These are phyloP conservation scores for Apophysomyces sp. DNA, from an alignment of 371 early-diverging fungal species.

Conservation along the genomic window DNA sequence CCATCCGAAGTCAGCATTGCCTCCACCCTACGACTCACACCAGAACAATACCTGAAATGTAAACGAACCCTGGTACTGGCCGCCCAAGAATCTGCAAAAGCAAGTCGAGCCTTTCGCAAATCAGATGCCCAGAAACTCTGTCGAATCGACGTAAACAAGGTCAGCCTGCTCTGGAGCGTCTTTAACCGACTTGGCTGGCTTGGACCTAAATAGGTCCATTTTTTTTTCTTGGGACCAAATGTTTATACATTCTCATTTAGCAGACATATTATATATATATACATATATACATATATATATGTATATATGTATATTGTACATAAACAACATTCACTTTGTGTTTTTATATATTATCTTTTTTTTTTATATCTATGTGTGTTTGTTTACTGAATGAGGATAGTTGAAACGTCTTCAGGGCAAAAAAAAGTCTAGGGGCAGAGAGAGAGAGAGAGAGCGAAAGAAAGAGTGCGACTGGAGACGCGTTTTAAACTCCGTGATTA, in stretches of 20 bases:
- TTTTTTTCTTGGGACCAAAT: conserved; percentile 10
- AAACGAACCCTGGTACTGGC: conserved; percentile 41
- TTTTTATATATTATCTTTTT: not conserved
- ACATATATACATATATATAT: conserved; percentile 1
- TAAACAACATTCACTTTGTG: not conserved
- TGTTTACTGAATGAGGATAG: not conserved
- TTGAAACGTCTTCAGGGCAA: not conserved
- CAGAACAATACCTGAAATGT: conserved; percentile 65
- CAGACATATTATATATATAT: not conserved
- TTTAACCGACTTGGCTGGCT: conserved; percentile 45
- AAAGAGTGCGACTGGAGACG: no score
- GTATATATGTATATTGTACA: not conserved
- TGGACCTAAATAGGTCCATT: conserved; percentile 24
- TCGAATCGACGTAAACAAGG: conserved; percentile 50
- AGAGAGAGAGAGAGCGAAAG: no score
- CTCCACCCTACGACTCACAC: conserved; percentile 67
- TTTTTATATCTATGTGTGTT: not conserved
- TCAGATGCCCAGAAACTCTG: conserved; percentile 51
- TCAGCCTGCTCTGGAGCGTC: conserved; percentile 39
- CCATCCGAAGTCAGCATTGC: conserved; percentile 62
- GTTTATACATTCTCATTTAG: not conserved
- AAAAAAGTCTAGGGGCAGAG: not conserved
- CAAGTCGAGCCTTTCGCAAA: conserved; percentile 33
- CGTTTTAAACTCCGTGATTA: not conserved
- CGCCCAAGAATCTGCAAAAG: conserved; percentile 28